Percentiles rank a stretch among this genome's conserved stretches.
Evolutionary conservation across 2,329 filamentous ascomycete species (phyloP).

Genomic region (Aspergillus sp.): DNA sequence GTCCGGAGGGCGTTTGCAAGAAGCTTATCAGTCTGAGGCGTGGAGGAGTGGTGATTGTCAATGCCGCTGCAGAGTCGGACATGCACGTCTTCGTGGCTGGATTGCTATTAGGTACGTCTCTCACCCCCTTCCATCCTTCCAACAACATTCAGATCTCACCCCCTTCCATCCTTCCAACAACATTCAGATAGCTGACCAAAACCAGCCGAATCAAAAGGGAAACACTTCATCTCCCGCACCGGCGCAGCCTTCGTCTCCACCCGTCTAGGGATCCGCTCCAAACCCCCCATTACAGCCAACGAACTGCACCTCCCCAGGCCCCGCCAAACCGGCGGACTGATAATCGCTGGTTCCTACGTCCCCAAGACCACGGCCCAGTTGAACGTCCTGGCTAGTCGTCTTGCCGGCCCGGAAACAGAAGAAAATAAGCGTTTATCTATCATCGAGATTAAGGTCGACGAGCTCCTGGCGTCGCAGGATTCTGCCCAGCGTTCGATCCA

Average conservation of each 20-base stretch:
- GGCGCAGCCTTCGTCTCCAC: conserved; percentile 44
- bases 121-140: background rate
- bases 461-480: conserved; percentile 36
- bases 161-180: background rate
- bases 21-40: conserved; percentile 31
- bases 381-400: conserved; percentile 31
- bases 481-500: conserved; percentile 13
- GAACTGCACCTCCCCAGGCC: conserved; percentile 34
- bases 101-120: conserved; percentile 30
- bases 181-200: background rate
- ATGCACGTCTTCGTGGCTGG: conserved; percentile 49
- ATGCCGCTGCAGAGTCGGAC: conserved; percentile 47
- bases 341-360: conserved; percentile 52
- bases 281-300: conserved; percentile 42
- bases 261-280: conserved; percentile 45
- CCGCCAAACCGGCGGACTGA: conserved; percentile 39
- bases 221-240: conserved; percentile 40
- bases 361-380: conserved; percentile 53
- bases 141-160: background rate
- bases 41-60: conserved; percentile 43
- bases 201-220: conserved; percentile 29
- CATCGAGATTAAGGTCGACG: conserved; percentile 43
- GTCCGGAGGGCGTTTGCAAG: conserved; percentile 35
- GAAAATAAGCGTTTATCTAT: conserved; percentile 30
- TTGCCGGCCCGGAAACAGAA: conserved; percentile 20